Base-by-base conservation (phyloP, 108 stramenopile genomes). In the Cyclotella cryptica region DNA sequence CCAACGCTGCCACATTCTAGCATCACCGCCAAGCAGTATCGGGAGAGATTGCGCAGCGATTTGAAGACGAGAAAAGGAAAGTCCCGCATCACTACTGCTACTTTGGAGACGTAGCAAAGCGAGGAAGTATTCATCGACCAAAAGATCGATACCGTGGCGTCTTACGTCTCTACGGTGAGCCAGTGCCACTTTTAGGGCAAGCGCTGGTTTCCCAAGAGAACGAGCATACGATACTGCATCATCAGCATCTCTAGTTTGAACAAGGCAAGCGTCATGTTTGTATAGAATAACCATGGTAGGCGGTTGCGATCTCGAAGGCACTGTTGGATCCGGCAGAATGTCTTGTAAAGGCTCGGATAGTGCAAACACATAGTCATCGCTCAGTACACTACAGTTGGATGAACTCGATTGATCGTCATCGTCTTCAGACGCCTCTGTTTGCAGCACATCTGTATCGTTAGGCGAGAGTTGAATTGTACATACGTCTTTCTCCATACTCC, bases 281-380 rank as follows among this genome's bases (percentile, higher is more conserved):
- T 81, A 83, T 12, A 79, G 35, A 15, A 95, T 52, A 19, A 87
- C 53, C 85, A 95, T 88, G 1, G 66, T 67, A 35, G 94, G 94
- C 59, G 92, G 87, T 10, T 67, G 22, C 14, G 84, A 69, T 47
- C 61, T 75, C 51, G 52, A 62, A 43, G 66, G 44, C 51, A 52
- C 24, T 61, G 44, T 24, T 35, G 28, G 27, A 29, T 27, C 30
- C 26, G 61, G 72, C 10, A 63, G 46, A 68, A 65, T 74, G 24
- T 74, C 74, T 29, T 44, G 69, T 18, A 70, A 75, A 26, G 83
- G 59, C 42, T 79, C 74, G 39, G 66, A 66, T 10, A 84, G 57
- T 3, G 87, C 75, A 79, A 90, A 92, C 1, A 78, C 84, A 63
- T 95, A 95, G 64, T 91, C 87, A 68, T 95, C 93, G 68, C 93